Conservation (phyloP, 208 protist species). For the Leishmania amazonensis region DNA sequence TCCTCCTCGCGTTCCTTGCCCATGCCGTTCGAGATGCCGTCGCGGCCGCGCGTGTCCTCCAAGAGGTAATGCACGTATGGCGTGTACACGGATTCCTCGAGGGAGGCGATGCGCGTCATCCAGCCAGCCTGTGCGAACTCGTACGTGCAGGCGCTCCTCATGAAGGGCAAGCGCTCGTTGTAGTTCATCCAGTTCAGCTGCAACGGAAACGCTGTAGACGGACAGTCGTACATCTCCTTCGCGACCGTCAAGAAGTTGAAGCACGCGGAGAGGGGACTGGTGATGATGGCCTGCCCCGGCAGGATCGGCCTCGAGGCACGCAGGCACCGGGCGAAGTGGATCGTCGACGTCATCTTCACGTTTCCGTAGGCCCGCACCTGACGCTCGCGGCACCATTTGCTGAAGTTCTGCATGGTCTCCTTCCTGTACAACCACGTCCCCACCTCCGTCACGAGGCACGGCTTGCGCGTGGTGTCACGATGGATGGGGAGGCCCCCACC, state of each 20-base stretch:
- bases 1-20: conserved; percentile 77
- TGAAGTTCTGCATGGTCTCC: conserved; percentile 72
- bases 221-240: conserved; percentile 64
- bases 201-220: conserved; percentile 54
- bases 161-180: conserved; percentile 62
- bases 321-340: conserved; percentile 79
- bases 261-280: conserved; percentile 55
- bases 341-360: conserved; percentile 66
- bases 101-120: conserved; percentile 79
- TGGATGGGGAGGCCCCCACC: conserved; percentile 38
- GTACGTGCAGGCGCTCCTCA: conserved; percentile 48
- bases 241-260: conserved; percentile 83
- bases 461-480: conserved; percentile 63
- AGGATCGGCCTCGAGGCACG: conserved; percentile 47
- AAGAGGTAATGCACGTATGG: conserved; percentile 82
- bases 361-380: conserved; percentile 75
- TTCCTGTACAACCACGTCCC: conserved; percentile 82
- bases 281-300: conserved; percentile 84
- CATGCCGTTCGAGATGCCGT: conserved; percentile 79
- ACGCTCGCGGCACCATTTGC: conserved; percentile 66
- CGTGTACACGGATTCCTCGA: conserved; percentile 69
- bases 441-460: conserved; percentile 68
- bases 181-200: conserved; percentile 91
- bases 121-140: conserved; percentile 79
- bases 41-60: conserved; percentile 84